Base-by-base conservation (phyloP, 169 alveolate species). In the Theileria parva region DNA sequence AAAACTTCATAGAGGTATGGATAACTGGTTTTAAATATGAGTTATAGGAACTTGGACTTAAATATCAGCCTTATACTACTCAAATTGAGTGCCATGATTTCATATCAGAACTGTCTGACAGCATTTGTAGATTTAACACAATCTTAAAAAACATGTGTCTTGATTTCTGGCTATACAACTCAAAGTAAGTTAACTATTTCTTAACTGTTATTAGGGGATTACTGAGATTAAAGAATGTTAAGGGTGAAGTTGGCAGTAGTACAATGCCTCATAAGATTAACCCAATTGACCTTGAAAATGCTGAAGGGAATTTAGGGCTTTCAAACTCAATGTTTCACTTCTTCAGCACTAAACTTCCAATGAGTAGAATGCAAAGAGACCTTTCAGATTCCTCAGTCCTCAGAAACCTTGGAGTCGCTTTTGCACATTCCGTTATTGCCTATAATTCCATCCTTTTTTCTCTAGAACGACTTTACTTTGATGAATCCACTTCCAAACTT, bases 231-330 rank as follows among this genome's bases (percentile, higher is more conserved):
- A 87, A 80, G 61, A n/a, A 73, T 25, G 85, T 85, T 0, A 51
- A 92, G 86, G 94, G 93, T 0, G 99, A 97, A 88, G 97, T 96
- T 17, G 99, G 99, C 0, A 94, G 98, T 70, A 95, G 98, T 37
- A 97, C 99, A 6, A 97, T 97, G 99, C 99, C 99, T 25, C 99
- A 97, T 81, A 97, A 97, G 80, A 96, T 97, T 0, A 97, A 97
- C 64, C 99, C 99, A 0, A 96, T 97, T 15, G 98, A 96, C 79
- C 96, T 96, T 79, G 99, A 97, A 85, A 96, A 96, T 77, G 97
- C 98, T 19, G 99, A 97, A 80, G 99, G 99, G 11, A 97, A 97
- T 77, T 84, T 95, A 55, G 98, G 97, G 5, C 12, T 97, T 25
- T 96, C 98, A 2, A 96, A 92, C 85, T 80, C 98, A 17, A 68